Conservation (phyloP, 1,284 basidiomycete species). For the Ceratobasidium sp. region DNA sequence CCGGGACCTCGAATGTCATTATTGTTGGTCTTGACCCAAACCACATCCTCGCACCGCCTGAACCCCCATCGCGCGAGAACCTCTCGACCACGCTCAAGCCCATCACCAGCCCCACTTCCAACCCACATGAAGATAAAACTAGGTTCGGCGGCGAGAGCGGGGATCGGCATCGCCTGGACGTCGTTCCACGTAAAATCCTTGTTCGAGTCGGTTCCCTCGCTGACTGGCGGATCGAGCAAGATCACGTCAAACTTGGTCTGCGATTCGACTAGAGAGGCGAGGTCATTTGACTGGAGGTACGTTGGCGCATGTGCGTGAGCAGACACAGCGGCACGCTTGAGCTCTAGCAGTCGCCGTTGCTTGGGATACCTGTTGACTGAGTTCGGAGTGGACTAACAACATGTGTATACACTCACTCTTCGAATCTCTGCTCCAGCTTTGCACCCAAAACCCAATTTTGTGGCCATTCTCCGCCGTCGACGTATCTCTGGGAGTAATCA, state of each 20-base stretch:
- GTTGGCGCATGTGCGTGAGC: conserved; percentile 66
- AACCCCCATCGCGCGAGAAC: conserved; percentile 95
- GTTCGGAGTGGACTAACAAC: not conserved
- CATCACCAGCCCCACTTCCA: conserved; percentile 87
- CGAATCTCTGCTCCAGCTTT: conserved; percentile 83
- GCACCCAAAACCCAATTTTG: conserved; percentile 90
- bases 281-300: conserved; percentile 63
- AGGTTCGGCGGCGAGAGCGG: conserved; percentile 85
- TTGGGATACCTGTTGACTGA: conserved; percentile 77
- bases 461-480: conserved; percentile 87
- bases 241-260: conserved; percentile 88
- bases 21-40: conserved; percentile 93
- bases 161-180: conserved; percentile 81
- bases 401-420: conserved; percentile 74
- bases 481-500: conserved; percentile 91
- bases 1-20: conserved; percentile 73
- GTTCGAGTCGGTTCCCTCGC: conserved; percentile 54
- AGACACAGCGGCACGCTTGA: conserved; percentile 78
- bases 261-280: not conserved
- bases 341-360: conserved; percentile 76
- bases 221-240: conserved; percentile 88
- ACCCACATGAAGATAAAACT: conserved; percentile 98
- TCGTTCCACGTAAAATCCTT: conserved; percentile 77
- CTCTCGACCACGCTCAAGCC: conserved; percentile 90
- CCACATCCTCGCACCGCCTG: conserved; percentile 93